These are phyloP conservation scores for Leccinum rimulosum DNA, from an alignment of 768 basidiomycete species.

Conservation along the genomic window DNA sequence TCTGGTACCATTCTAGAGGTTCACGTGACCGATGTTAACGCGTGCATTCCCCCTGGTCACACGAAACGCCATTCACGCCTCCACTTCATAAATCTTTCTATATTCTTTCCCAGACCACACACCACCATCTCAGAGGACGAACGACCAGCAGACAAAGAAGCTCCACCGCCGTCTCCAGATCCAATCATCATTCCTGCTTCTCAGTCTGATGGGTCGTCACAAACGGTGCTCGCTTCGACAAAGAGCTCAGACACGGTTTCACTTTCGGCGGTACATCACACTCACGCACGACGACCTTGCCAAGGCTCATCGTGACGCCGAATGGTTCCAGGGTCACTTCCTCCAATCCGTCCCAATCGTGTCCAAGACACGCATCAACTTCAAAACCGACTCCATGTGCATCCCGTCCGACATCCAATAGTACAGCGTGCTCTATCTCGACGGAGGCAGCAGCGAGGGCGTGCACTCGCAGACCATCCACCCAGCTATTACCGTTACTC, in stretches of 20 bases:
- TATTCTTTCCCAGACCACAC: conserved; percentile 81
- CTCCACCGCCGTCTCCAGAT: conserved; percentile 46
- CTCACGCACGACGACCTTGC: conserved; percentile 19
- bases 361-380: conserved; percentile 3
- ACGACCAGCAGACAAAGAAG: conserved; percentile 42
- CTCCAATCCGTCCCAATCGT: too few relatives aligned
- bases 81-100: conserved; percentile 87
- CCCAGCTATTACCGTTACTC: background rate
- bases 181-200: conserved; percentile 41
- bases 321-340: too few relatives aligned
- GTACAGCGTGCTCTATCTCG: conserved; percentile 13
- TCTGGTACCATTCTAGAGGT: conserved; percentile 20
- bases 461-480: conserved; percentile 5
- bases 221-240: conserved; percentile 30
- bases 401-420: conserved; percentile 14
- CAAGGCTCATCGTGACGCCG: conserved; percentile 64
- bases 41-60: conserved; percentile 23
- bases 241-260: conserved; percentile 53
- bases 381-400: conserved; percentile 15
- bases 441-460: conserved; percentile 11
- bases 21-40: conserved; percentile 13
- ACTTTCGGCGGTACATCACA: conserved; percentile 52
- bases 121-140: conserved; percentile 70
- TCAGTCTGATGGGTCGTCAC: conserved; percentile 28
- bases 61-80: conserved; percentile 62